Evolutionary conservation across 1,284 basidiomycete genomes (phyloP).

Genomic region (Marasmius tenuissimus): DNA sequence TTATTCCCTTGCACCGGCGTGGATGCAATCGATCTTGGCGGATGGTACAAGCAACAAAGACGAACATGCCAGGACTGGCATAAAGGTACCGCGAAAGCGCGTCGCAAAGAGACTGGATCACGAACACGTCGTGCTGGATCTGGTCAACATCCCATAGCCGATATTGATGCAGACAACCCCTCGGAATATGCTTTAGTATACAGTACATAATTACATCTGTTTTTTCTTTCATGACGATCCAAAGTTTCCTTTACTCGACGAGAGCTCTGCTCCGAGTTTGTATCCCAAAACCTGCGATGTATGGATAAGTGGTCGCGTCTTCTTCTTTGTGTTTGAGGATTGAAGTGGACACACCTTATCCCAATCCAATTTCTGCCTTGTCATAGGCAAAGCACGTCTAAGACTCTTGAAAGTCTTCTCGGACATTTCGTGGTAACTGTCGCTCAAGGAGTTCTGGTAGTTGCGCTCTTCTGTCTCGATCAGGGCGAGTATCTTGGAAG

Average conservation of each 20-base stretch:
- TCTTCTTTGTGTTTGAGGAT: neutral
- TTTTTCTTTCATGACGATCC: constrained; percentile 31
- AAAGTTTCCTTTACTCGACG: constrained; percentile 67
- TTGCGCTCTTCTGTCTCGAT: constrained; percentile 77
- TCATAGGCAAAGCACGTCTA: constrained; percentile 85
- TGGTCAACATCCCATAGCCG: too few species aligned
- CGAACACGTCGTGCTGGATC: too few species aligned
- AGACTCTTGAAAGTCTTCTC: constrained; percentile 92
- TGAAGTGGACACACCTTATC: constrained; percentile 65
- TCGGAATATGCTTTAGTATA: too few species aligned
- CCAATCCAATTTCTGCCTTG: constrained; percentile 94
- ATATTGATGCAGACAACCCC: too few species aligned
- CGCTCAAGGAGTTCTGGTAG: constrained; percentile 77
- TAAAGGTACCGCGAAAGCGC: too few species aligned
- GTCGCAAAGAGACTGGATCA: too few species aligned
- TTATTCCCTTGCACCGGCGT: too few species aligned
- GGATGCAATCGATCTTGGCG: too few species aligned
- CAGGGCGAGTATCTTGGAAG: constrained; percentile 76
- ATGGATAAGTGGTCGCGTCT: neutral
- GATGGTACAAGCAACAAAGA: too few species aligned
- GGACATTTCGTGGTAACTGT: constrained; percentile 82
- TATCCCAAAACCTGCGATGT: constrained; percentile 73
- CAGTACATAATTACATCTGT: too few species aligned
- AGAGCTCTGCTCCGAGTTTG: constrained; percentile 82
- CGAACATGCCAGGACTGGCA: too few species aligned